A percentile compares a stretch with the other conserved stretches of the same genome.
These are phyloP conservation scores for Acanthamoeba lenticulata DNA, from an alignment of 208 protist genomes.

Conservation along the genomic window DNA sequence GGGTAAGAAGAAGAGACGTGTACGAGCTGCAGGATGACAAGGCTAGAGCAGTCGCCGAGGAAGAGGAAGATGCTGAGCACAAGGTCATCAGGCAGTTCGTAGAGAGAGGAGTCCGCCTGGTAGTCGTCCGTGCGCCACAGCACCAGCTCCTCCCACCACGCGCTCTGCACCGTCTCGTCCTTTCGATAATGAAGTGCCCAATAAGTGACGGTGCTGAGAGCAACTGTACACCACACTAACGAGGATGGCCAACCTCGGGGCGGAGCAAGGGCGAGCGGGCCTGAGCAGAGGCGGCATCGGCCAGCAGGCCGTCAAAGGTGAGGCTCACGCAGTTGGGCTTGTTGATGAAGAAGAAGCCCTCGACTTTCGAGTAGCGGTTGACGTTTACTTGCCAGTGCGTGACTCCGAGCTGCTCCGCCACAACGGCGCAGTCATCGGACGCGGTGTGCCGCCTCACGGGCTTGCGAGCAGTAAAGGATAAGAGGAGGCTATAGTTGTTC, in stretches of 20 bases:
- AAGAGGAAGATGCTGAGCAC: neutral
- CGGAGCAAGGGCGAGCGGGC: neutral
- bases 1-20: neutral
- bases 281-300: neutral
- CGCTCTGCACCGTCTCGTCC: neutral
- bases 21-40: neutral
- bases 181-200: neutral
- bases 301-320: neutral
- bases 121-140: neutral
- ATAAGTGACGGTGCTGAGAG: neutral
- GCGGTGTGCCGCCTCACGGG: neutral
- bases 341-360: constrained; percentile 25
- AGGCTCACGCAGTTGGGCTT: neutral
- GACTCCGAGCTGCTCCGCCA: neutral
- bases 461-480: neutral
- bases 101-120: neutral
- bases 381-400: constrained; percentile 40
- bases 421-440: neutral
- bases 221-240: neutral
- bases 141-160: constrained; percentile 1
- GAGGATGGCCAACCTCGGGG: neutral
- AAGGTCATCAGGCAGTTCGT: neutral
- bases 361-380: constrained; percentile 5
- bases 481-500: constrained; percentile 32
- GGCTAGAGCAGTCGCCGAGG: neutral